These are phyloP conservation scores for Paramecium biaurelia DNA, from an alignment of 73 alveolate genomes.

Conservation along the genomic window DNA sequence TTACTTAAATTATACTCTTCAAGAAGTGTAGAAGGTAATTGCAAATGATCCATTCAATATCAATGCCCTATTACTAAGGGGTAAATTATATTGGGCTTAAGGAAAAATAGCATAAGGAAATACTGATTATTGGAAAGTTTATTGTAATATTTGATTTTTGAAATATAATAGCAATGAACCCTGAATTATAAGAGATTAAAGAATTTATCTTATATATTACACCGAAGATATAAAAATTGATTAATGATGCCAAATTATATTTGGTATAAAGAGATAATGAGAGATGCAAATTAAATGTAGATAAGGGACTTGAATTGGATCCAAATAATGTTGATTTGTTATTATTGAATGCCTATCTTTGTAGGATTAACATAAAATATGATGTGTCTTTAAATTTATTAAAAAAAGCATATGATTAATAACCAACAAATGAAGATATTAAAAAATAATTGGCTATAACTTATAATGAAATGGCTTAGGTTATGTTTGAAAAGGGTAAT, in stretches of 20 bases:
- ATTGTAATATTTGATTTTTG: neutral
- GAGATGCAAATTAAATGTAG: slow-evolving; percentile 52
- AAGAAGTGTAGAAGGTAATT: neutral
- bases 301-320: slow-evolving; percentile 57
- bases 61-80: slow-evolving; percentile 8
- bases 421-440: slow-evolving; percentile 35
- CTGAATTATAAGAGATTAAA: slow-evolving; percentile 29
- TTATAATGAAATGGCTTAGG: slow-evolving; percentile 59
- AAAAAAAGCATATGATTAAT: neutral
- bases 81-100: slow-evolving; percentile 12
- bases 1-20: neutral
- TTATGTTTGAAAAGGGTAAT: slow-evolving; percentile 48
- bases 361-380: slow-evolving; percentile 19
- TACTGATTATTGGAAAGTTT: slow-evolving; percentile 28
- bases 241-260: slow-evolving; percentile 38
- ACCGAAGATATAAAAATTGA: slow-evolving; percentile 23
- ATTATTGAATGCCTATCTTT: slow-evolving; percentile 29
- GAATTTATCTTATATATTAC: slow-evolving; percentile 43
- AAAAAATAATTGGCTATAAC: slow-evolving; percentile 53
- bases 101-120: slow-evolving; percentile 13
- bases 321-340: slow-evolving; percentile 58
- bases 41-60: neutral
- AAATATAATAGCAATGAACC: neutral
- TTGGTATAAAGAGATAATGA: slow-evolving; percentile 47
- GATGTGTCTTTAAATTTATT: slow-evolving; percentile 45